Evolutionary conservation across 768 basidiomycete species (phyloP).

Genomic region (Lactarius psammicola): DNA sequence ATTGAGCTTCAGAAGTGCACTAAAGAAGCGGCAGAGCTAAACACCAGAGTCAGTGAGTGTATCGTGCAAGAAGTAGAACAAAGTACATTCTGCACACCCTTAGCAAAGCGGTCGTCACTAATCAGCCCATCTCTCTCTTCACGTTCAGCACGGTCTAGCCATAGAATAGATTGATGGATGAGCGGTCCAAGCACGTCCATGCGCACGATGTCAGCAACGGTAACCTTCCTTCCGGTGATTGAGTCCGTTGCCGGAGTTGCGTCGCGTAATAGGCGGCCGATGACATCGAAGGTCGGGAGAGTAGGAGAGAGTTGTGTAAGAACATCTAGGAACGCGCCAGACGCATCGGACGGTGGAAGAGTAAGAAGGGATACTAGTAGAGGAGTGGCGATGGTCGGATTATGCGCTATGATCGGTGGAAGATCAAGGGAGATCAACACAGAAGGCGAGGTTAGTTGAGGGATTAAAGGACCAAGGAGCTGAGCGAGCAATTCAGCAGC

Average conservation of each 20-base stretch:
- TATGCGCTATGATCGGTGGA: slow-evolving; percentile 60
- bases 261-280: slow-evolving; percentile 67
- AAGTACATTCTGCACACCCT: slow-evolving; percentile 68
- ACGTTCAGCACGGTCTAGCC: slow-evolving; percentile 66
- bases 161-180: slow-evolving; percentile 64
- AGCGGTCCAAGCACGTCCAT: slow-evolving; percentile 68
- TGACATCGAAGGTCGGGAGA: slow-evolving; percentile 68
- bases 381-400: slow-evolving; percentile 67
- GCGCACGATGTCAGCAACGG: slow-evolving; percentile 62
- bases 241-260: slow-evolving; percentile 46
- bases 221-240: slow-evolving; percentile 48
- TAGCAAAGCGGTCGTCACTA: slow-evolving; percentile 71
- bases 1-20: slow-evolving; percentile 61
- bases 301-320: slow-evolving; percentile 68
- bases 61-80: not conserved
- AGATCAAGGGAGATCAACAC: slow-evolving; percentile 70
- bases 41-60: slow-evolving; percentile 11
- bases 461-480: slow-evolving; percentile 53
- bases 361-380: slow-evolving; percentile 60
- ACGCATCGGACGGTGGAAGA: slow-evolving; percentile 35
- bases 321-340: slow-evolving; percentile 58
- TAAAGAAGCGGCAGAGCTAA: slow-evolving; percentile 76
- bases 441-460: slow-evolving; percentile 43
- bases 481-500: slow-evolving; percentile 30
- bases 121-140: slow-evolving; percentile 66